Percentiles rank a stretch among this genome's conserved stretches.
Evolutionary conservation across 202 grass and related monocot genomes (phyloP).

Genomic region (Zoysia matrella): DNA sequence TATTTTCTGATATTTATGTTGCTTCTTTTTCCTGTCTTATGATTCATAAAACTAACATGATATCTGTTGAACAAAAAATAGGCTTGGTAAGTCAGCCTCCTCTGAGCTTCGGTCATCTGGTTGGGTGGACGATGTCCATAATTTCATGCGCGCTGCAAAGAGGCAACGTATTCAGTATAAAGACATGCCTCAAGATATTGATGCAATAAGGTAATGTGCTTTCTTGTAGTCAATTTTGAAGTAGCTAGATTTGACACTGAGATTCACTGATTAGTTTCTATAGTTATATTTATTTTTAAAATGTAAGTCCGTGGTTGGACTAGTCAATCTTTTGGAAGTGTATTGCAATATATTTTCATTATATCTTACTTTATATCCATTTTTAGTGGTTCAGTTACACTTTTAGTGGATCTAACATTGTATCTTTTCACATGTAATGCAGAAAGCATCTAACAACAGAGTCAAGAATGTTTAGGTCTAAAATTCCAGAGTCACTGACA

Average conservation of each 20-base stretch:
- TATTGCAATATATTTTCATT: constrained; percentile 2
- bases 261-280: constrained; percentile 36
- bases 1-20: background rate
- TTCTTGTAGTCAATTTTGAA: background rate
- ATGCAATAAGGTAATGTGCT: constrained; percentile 62
- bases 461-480: constrained; percentile 60
- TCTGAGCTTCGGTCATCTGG: constrained; percentile 65
- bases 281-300: constrained; percentile 16
- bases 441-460: constrained; percentile 73
- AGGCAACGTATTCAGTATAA: constrained; percentile 46
- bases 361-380: background rate
- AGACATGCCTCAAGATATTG: constrained; percentile 49
- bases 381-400: constrained; percentile 3
- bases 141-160: constrained; percentile 77
- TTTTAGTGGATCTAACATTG: constrained; percentile 4
- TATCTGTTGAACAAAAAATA: constrained; percentile 55
- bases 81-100: constrained; percentile 64
- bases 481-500: constrained; percentile 64
- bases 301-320: background rate
- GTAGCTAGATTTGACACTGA: constrained; percentile 6
- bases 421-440: constrained; percentile 52
- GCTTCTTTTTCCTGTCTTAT: constrained; percentile 18
- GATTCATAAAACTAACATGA: constrained; percentile 26
- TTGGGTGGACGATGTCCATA: constrained; percentile 75
- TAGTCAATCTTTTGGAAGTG: constrained; percentile 13